These are phyloP conservation scores for Syzygium aromaticum DNA, from an alignment of 345 rosid genomes.

Conservation along the genomic window DNA sequence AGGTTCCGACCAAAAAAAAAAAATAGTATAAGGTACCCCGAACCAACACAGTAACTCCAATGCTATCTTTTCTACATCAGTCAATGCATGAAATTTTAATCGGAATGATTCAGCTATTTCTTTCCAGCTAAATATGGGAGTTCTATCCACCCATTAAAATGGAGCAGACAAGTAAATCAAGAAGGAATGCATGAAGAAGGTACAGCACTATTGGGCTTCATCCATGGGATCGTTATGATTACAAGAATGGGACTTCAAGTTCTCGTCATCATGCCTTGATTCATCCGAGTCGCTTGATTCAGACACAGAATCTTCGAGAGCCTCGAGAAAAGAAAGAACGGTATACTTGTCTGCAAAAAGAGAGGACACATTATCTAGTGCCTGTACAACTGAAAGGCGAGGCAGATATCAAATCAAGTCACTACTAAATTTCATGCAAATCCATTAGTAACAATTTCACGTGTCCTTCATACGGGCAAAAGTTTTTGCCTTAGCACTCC, in stretches of 20 bases:
- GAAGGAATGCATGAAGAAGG: background rate
- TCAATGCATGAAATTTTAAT: background rate
- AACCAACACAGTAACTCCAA: background rate
- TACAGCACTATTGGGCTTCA: constrained; percentile 25
- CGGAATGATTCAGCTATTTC: background rate
- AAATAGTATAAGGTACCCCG: background rate
- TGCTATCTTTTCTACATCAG: background rate
- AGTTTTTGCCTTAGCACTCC: background rate
- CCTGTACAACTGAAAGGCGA: background rate
- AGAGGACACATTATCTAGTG: background rate
- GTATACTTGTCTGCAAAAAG: constrained; percentile 69
- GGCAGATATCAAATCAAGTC: background rate
- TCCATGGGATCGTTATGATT: constrained; percentile 46
- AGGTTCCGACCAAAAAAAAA: background rate
- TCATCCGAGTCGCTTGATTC: constrained; percentile 18
- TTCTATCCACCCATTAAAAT: background rate
- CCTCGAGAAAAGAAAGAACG: constrained; percentile 87
- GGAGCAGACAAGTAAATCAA: background rate
- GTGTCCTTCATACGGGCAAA: background rate
- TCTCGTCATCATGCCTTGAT: constrained; percentile 26
- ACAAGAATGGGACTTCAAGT: constrained; percentile 29
- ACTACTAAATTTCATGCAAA: background rate
- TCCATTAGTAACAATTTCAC: background rate
- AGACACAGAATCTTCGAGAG: constrained; percentile 83
- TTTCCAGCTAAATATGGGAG: background rate